Conservation (phyloP, 164 flowering plant genomes). For the Dillenia turbinata region DNA sequence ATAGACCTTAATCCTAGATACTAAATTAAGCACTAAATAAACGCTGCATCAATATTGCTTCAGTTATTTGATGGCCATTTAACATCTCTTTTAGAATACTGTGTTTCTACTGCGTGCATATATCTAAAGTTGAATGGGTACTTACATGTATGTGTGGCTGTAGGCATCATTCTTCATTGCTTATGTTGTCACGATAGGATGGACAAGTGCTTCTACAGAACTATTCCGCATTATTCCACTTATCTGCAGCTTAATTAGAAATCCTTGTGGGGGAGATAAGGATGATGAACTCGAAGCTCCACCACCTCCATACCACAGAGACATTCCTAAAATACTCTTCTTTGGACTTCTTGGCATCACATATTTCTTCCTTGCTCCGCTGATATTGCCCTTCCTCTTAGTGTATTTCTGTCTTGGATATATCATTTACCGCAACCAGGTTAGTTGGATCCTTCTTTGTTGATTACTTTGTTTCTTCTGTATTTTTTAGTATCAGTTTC, state of each 20-base stretch:
- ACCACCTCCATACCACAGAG: slow-evolving; percentile 55
- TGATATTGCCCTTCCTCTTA: slow-evolving; percentile 84
- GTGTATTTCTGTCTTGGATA: slow-evolving; percentile 75
- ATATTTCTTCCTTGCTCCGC: slow-evolving; percentile 85
- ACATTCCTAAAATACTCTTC: slow-evolving; percentile 67
- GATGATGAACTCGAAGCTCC: slow-evolving; percentile 53
- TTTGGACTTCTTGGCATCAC: slow-evolving; percentile 87
- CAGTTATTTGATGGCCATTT: too few species aligned
- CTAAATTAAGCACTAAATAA: too few species aligned
- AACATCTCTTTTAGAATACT: too few species aligned
- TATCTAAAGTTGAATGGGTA: too few species aligned
- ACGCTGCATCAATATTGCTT: too few species aligned
- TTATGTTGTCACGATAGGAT: slow-evolving; percentile 90
- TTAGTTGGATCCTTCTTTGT: slow-evolving; percentile 18
- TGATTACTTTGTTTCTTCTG: neutral
- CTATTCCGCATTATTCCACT: slow-evolving; percentile 54
- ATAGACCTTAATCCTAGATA: too few species aligned
- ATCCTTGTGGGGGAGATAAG: slow-evolving; percentile 16
- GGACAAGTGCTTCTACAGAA: slow-evolving; percentile 75
- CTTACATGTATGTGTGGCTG: slow-evolving; percentile 10
- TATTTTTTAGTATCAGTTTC: neutral
- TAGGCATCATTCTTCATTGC: slow-evolving; percentile 90
- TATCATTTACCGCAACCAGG: slow-evolving; percentile 86
- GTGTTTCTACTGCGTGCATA: too few species aligned
- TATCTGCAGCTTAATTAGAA: slow-evolving; percentile 34